Evolutionary conservation across 805 yeast species (phyloP), one percentile per base, ranked within the genome.

Genomic region (Pichia paraexigua): DNA sequence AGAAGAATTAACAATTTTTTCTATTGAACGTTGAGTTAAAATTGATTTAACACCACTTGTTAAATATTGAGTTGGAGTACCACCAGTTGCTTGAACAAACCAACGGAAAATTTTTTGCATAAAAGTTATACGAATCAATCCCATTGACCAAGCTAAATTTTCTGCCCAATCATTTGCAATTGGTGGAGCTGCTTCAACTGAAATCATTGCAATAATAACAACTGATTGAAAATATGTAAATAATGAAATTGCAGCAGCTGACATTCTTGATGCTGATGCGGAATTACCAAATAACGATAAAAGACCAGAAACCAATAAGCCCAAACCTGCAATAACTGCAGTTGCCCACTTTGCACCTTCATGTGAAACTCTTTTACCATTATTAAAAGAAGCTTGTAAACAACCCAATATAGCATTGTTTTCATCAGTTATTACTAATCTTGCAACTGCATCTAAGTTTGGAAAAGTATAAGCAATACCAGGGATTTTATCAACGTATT

Each of bases 91-190:
- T 64, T 87, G 90, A 43, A 87, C 79, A 60, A 83, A 87, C 95
- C 95, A 87, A 60, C 92, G 73, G 66, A 87, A 84, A 55, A 87
- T 83, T 54, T 80, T 71, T 68, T 91, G 96, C 96, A 91, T 87
- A 64, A 90, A 91, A 2, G 63, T 61, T 41, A 86, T 78, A 64
- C 84, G 74, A 59, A 91, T 87, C 53, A 91, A 74, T 2, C 97
- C 97, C 86, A 91, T 87, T 1, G 96, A 87, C 97, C 97, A 91
- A 28, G 89, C 90, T 62, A 91, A 73, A 63, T 91, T 90, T 66
- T 87, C 95, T 8, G 90, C 74, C 97, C 97, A 91, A 11, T 96
- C 82, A 13, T 86, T 77, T 10, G 96, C 97, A 61, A 91, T 88
- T 18, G 97, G 97, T 10, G 97, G 97, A 6, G 87, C 83, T 52